Evolutionary conservation across 2,329 filamentous ascomycete genomes (phyloP), one percentile per base, ranked within the genome.

Genomic region (Mycosphaerella sp.): DNA sequence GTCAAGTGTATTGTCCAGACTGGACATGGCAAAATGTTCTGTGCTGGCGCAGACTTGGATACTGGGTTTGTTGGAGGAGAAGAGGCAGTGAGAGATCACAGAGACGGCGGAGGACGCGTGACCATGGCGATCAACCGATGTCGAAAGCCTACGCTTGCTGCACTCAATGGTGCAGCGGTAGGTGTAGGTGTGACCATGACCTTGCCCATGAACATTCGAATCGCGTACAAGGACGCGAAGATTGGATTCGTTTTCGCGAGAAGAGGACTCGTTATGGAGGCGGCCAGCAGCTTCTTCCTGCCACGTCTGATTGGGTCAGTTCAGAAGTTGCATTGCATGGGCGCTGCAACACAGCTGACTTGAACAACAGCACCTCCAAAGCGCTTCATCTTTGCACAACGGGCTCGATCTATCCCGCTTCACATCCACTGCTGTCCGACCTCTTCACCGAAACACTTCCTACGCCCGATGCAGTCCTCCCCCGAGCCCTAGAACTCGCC

Each of bases 191-290:
- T 82, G 60, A 82, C 80, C 39, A 79, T 81, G 76, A 78, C 77
- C 0, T 72, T 82, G 10, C 78, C 80, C 17, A 78, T 79, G 65
- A 75, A 74, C 32, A 81, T 82, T 51, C 74, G 80, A 41, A 72
- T 80, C 31, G 76, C 73, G 39, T 81, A 79, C 59, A 67, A 72
- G 40, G 70, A 73, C 9, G 83, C 85, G 2, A 86, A 85, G 65
- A 79, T 89, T 58, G 86, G 86, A 49, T 87, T 89, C 66, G 85
- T 89, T 14, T 91, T 90, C 68, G 77, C 79, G 23, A 79, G 85
- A 26, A 77, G 86, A 42, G 86, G 86, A 1, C 76, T 90, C 63
- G 76, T 82, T 55, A 84, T 87, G 80, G 87, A 91, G 70, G 85
- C 84, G 0, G 84, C 80, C 65, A 82, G 78, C 48, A 84, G 81